Evolutionary conservation across 1,284 basidiomycete genomes (phyloP).

Genomic region (Mixia osmundae): DNA sequence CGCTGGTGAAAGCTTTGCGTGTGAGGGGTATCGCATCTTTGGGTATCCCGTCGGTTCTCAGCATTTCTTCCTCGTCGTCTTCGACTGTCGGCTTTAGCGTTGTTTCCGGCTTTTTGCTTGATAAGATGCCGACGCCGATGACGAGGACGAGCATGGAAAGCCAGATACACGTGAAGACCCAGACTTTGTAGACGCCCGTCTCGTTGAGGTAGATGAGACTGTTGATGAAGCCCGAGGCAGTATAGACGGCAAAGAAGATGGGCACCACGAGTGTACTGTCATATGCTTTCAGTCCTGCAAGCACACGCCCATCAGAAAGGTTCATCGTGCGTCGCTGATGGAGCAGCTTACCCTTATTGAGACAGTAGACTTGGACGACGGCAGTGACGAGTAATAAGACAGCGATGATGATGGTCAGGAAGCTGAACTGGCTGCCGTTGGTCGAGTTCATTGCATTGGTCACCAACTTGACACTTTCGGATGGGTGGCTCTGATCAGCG

Average conservation of each 20-base stretch:
- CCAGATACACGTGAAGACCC: constrained; percentile 58
- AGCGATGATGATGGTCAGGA: constrained; percentile 47
- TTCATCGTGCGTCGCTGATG: no score
- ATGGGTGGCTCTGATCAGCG: background rate
- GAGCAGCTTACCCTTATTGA: constrained; percentile 44
- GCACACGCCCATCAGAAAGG: constrained; percentile 1
- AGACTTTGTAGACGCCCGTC: constrained; percentile 28
- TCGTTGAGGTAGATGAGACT: constrained; percentile 28
- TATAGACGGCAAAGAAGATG: constrained; percentile 29
- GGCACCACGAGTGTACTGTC: constrained; percentile 46
- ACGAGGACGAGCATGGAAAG: constrained; percentile 60
- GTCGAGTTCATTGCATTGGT: no score
- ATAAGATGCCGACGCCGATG: constrained; percentile 58
- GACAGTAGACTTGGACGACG: constrained; percentile 65
- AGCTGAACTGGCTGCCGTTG: constrained; percentile 17
- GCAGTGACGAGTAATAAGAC: constrained; percentile 53
- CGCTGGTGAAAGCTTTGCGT: no score
- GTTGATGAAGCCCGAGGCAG: constrained; percentile 32
- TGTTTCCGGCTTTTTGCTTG: constrained; percentile 51
- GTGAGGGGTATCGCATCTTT: no score
- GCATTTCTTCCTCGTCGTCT: background rate
- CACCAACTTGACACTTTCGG: constrained; percentile 45
- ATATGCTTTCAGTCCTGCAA: constrained; percentile 11
- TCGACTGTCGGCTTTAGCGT: constrained; percentile 3
- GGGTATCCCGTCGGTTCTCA: no score